Conservation (phyloP, 2,329 filamentous ascomycete genomes). For the Fragosphaeria purpurea region DNA sequence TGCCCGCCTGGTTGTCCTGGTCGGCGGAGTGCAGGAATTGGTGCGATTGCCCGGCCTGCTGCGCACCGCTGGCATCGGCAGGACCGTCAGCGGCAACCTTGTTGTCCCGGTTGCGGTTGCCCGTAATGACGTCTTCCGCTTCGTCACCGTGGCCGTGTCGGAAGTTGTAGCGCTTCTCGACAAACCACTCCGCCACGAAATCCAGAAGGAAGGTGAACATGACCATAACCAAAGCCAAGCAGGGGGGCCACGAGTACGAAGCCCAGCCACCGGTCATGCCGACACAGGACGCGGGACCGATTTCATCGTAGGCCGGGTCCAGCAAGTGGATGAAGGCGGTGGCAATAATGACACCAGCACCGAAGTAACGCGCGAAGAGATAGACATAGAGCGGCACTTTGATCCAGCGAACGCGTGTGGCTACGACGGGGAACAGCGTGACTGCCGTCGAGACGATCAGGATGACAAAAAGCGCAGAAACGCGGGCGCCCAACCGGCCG, state of each 20-base stretch:
- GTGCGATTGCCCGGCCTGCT: conserved; percentile 25
- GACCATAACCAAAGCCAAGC: conserved; percentile 76
- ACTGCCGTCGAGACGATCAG: conserved; percentile 49
- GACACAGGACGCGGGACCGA: conserved; percentile 33
- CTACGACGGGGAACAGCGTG: conserved; percentile 58
- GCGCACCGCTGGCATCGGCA: conserved; percentile 7
- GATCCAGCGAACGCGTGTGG: conserved; percentile 45
- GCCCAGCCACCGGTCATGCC: conserved; percentile 45
- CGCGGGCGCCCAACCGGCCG: conserved; percentile 51
- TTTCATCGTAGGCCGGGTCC: conserved; percentile 67
- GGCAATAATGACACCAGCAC: conserved; percentile 85
- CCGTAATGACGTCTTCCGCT: conserved; percentile 36
- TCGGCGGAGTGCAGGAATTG: conserved; percentile 59
- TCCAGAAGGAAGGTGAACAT: conserved; percentile 85
- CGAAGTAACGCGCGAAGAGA: conserved; percentile 83
- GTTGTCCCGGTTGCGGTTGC: conserved; percentile 3
- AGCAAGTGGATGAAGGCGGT: conserved; percentile 90
- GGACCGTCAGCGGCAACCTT: conserved; percentile 11
- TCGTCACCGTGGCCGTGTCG: conserved; percentile 37
- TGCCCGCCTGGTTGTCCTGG: conserved; percentile 65
- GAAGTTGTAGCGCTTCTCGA: conserved; percentile 41
- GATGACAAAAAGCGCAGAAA: conserved; percentile 69
- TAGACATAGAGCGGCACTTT: conserved; percentile 56
- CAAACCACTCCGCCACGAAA: conserved; percentile 69
- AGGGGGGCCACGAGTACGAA: conserved; percentile 72